These are phyloP conservation scores for Suhomyces guaymorum DNA, from an alignment of 1,139 yeast species.

Conservation along the genomic window DNA sequence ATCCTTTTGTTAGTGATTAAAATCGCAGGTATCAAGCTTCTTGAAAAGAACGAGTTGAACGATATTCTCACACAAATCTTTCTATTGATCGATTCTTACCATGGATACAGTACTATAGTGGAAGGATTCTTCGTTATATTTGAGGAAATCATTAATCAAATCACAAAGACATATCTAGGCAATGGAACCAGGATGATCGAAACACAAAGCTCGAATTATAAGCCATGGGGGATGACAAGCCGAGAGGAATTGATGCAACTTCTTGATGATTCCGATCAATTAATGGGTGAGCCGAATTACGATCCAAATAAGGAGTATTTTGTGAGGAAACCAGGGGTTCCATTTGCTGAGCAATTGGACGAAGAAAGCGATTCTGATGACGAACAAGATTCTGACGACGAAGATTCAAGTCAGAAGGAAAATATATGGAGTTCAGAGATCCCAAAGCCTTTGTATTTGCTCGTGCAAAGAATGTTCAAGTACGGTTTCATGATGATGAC, in stretches of 20 bases:
- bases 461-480: slow-evolving; percentile 60
- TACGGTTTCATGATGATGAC: slow-evolving; percentile 73
- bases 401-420: slow-evolving; percentile 17
- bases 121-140: slow-evolving; percentile 77
- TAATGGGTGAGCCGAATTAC: slow-evolving; percentile 34
- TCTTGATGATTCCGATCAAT: slow-evolving; percentile 39
- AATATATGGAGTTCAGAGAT: slow-evolving; percentile 63
- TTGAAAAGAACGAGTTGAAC: slow-evolving; percentile 56
- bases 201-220: slow-evolving; percentile 25
- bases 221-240: slow-evolving; percentile 58
- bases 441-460: slow-evolving; percentile 56
- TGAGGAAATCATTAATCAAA: slow-evolving; percentile 59
- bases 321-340: slow-evolving; percentile 32
- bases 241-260: slow-evolving; percentile 41
- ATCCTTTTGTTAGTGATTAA: slow-evolving; percentile 66
- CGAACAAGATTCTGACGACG: slow-evolving; percentile 10
- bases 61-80: slow-evolving; percentile 77
- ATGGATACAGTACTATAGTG: slow-evolving; percentile 72
- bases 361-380: slow-evolving; percentile 17
- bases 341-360: slow-evolving; percentile 32
- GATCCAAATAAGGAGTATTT: slow-evolving; percentile 39
- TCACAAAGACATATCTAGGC: slow-evolving; percentile 40
- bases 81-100: slow-evolving; percentile 75
- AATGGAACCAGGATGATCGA: slow-evolving; percentile 13
- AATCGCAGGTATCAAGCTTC: slow-evolving; percentile 66